Conservation (phyloP, 257 asterid genomes). For the Rehmannia glutinosa region DNA sequence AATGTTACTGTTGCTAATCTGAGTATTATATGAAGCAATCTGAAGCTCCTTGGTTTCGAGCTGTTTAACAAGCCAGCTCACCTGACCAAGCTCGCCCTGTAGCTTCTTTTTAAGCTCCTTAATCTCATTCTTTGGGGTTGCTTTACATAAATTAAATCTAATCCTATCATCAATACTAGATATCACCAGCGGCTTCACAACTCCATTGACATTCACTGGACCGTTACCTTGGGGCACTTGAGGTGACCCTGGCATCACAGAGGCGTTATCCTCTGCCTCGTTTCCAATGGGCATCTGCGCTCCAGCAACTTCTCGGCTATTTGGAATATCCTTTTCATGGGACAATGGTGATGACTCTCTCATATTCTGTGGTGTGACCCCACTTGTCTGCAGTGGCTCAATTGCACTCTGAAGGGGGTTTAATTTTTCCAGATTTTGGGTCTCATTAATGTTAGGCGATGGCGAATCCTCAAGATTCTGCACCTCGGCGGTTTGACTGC, state of each 20-base stretch:
- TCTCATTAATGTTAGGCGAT: not conserved
- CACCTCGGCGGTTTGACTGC: not conserved
- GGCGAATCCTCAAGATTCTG: slow-evolving; percentile 13
- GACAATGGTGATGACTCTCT: not conserved
- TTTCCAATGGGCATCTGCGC: not conserved
- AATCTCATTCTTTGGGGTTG: slow-evolving; percentile 40
- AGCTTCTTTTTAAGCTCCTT: slow-evolving; percentile 41
- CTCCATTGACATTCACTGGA: not conserved
- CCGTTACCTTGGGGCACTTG: slow-evolving; percentile 1
- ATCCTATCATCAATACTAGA: slow-evolving; percentile 47
- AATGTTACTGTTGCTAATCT: slow-evolving; percentile 23
- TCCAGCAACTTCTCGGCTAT: slow-evolving; percentile 5
- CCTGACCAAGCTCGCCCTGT: slow-evolving; percentile 52
- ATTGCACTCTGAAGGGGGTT: not conserved
- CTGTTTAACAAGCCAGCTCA: slow-evolving; percentile 37
- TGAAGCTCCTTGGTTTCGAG: slow-evolving; percentile 52
- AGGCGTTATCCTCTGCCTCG: too few species aligned
- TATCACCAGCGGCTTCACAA: slow-evolving; percentile 29
- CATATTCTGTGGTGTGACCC: not conserved
- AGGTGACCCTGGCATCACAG: too few species aligned
- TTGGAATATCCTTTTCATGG: slow-evolving; percentile 5
- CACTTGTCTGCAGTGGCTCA: not conserved
- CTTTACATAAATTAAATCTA: slow-evolving; percentile 41
- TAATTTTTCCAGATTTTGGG: not conserved
- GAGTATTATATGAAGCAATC: slow-evolving; percentile 27